phyloP scores from a whole-genome alignment of 2,329 filamentous ascomycete genomes.

The Ploettnerulaceae sp. region DNA sequence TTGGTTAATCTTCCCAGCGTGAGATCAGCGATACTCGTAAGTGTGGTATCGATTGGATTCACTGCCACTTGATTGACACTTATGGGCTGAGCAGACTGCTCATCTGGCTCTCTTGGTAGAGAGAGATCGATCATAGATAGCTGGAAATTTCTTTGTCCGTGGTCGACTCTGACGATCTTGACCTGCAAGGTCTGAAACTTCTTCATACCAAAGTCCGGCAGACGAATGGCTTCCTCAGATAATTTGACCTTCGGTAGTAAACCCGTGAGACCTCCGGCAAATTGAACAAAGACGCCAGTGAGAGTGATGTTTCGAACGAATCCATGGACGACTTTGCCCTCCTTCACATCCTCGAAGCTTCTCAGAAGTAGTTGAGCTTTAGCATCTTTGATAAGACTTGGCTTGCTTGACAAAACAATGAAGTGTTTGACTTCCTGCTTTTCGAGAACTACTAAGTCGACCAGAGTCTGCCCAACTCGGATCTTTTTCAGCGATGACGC shows the following conservation, averaged over 20 bases:
- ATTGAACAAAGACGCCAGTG: conserved; percentile 83
- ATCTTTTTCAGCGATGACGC: conserved; percentile 74
- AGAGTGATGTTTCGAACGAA: conserved; percentile 82
- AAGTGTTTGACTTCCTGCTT: conserved; percentile 75
- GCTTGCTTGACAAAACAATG: conserved; percentile 76
- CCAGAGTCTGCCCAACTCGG: conserved; percentile 75
- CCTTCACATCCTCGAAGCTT: conserved; percentile 64
- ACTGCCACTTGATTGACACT: conserved; percentile 39
- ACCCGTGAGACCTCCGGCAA: conserved; percentile 70
- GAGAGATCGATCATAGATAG: conserved; percentile 53
- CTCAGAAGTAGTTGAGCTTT: conserved; percentile 68
- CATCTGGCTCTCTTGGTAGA: conserved; percentile 42
- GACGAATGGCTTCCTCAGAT: conserved; percentile 59
- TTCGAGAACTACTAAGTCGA: conserved; percentile 78
- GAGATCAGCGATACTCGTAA: conserved; percentile 66
- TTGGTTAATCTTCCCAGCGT: conserved; percentile 67
- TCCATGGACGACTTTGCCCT: conserved; percentile 65
- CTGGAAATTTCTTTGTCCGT: conserved; percentile 63
- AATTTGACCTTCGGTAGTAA: conserved; percentile 77
- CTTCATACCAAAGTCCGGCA: conserved; percentile 73
- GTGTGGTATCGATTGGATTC: conserved; percentile 60
- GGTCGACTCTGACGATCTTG: conserved; percentile 68
- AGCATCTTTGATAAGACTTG: conserved; percentile 71
- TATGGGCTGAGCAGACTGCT: conserved; percentile 30
- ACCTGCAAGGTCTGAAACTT: conserved; percentile 71